Conservation (phyloP, 2,329 filamentous ascomycete genomes). For the Monosporascus cannonballus region DNA sequence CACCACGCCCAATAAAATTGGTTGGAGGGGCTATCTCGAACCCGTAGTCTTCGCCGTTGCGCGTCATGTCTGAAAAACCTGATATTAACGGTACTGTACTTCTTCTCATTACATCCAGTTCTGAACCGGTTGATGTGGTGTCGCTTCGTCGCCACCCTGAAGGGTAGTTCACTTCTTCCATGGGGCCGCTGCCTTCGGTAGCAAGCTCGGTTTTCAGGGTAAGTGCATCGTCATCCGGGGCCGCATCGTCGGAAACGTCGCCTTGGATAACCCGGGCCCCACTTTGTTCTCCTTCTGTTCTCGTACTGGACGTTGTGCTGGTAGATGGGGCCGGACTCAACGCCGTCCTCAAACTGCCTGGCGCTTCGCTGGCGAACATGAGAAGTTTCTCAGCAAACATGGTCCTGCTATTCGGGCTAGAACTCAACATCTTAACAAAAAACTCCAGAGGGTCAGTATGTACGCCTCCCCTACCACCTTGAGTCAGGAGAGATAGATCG, state of each 20-base stretch:
- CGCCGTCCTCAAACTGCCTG: slow-evolving; percentile 29
- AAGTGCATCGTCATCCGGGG: not conserved
- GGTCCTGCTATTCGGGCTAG: slow-evolving; percentile 36
- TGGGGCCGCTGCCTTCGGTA: not conserved
- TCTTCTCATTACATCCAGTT: not conserved
- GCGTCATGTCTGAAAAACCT: not conserved
- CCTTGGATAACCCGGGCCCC: not conserved
- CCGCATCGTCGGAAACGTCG: not conserved
- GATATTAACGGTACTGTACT: not conserved
- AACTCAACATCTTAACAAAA: slow-evolving; percentile 37
- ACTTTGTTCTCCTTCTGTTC: not conserved
- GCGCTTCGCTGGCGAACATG: slow-evolving; percentile 34
- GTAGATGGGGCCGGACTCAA: slow-evolving; percentile 24
- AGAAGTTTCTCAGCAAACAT: slow-evolving; percentile 38
- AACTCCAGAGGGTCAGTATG: slow-evolving; percentile 36
- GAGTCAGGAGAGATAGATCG: slow-evolving; percentile 26
- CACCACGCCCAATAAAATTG: not conserved
- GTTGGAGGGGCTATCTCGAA: not conserved
- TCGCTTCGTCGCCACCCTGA: not conserved
- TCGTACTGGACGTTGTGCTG: not conserved
- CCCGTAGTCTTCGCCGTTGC: not conserved
- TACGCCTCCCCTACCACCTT: slow-evolving; percentile 24
- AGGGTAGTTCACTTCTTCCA: not conserved
- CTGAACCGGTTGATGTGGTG: not conserved
- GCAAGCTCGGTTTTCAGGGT: not conserved